These are phyloP conservation scores for Chaetomiaceae sp. DNA, from an alignment of 2,329 filamentous ascomycete species.

Conservation along the genomic window DNA sequence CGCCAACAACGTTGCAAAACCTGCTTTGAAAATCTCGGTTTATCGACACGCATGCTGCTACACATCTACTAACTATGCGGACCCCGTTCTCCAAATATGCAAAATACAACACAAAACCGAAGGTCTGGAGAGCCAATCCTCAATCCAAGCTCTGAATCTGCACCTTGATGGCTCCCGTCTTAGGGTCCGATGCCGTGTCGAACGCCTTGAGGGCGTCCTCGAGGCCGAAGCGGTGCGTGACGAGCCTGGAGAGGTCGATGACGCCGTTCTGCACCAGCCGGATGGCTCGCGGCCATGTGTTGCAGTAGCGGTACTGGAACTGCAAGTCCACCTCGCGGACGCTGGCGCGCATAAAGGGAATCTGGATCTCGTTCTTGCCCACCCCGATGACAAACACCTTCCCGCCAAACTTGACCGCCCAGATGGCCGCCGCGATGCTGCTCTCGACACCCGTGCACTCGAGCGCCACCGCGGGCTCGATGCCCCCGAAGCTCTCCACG, in stretches of 20 bases:
- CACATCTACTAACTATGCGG: slow-evolving; percentile 6
- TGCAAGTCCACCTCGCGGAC: slow-evolving; percentile 91
- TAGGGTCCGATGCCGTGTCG: slow-evolving; percentile 78
- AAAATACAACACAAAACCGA: slow-evolving; percentile 3
- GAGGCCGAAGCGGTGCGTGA: slow-evolving; percentile 80
- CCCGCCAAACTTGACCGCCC: slow-evolving; percentile 88
- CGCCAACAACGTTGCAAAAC: not conserved
- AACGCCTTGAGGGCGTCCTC: slow-evolving; percentile 90
- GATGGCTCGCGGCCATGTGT: slow-evolving; percentile 94
- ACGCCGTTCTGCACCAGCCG: slow-evolving; percentile 79
- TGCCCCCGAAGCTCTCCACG: slow-evolving; percentile 65
- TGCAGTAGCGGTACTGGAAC: slow-evolving; percentile 94
- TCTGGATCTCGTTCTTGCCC: slow-evolving; percentile 89
- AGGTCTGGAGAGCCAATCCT: not conserved
- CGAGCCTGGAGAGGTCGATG: slow-evolving; percentile 72
- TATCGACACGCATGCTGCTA: not conserved
- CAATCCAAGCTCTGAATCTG: slow-evolving; percentile 73
- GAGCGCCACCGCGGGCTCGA: slow-evolving; percentile 76
- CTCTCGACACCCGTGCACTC: slow-evolving; percentile 95
- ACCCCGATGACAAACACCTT: slow-evolving; percentile 97
- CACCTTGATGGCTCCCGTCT: slow-evolving; percentile 95
- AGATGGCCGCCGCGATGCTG: slow-evolving; percentile 80
- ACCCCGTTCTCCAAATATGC: slow-evolving; percentile 7
- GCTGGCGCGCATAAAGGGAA: slow-evolving; percentile 90
- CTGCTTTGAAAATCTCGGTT: not conserved